phyloP scores from a whole-genome alignment of 1,284 basidiomycete species.

The Gymnopus androsaceus region DNA sequence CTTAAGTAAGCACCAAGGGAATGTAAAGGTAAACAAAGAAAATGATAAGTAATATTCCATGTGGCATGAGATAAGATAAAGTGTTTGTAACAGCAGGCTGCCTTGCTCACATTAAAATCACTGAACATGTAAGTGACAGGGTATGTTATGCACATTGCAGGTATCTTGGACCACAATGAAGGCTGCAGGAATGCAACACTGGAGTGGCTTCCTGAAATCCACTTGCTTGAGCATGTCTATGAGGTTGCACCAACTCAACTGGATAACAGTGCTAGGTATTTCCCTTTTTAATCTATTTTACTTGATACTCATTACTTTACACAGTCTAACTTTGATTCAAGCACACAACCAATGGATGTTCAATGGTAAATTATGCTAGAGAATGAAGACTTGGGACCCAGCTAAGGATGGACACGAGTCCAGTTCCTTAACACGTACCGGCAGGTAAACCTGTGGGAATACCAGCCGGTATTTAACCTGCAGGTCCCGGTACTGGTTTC shows the following conservation, averaged over 20 bases:
- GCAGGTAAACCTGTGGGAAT: background rate
- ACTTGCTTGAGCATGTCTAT: constrained; percentile 33
- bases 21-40: too few species aligned
- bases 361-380: background rate
- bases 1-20: too few species aligned
- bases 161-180: constrained; percentile 28
- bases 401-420: background rate
- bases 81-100: too few species aligned
- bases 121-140: constrained; percentile 13
- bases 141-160: constrained; percentile 22
- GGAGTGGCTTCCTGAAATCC: constrained; percentile 26
- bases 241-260: constrained; percentile 30
- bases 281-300: background rate
- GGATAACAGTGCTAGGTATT: constrained; percentile 23
- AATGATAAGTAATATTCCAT: too few species aligned
- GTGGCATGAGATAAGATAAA: too few species aligned
- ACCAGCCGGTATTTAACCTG: too few species aligned
- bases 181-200: constrained; percentile 23
- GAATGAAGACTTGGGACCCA: too few species aligned
- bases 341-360: constrained; percentile 4
- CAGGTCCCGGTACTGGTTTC: too few species aligned
- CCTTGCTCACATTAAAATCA: constrained; percentile 36
- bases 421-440: too few species aligned
- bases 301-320: background rate
- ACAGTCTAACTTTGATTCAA: constrained; percentile 4